Evolutionary conservation across 192 early-diverging fungal genomes (phyloP), one percentile per base, ranked within the genome.

Genomic region (Dimargaris cristalligena): DNA sequence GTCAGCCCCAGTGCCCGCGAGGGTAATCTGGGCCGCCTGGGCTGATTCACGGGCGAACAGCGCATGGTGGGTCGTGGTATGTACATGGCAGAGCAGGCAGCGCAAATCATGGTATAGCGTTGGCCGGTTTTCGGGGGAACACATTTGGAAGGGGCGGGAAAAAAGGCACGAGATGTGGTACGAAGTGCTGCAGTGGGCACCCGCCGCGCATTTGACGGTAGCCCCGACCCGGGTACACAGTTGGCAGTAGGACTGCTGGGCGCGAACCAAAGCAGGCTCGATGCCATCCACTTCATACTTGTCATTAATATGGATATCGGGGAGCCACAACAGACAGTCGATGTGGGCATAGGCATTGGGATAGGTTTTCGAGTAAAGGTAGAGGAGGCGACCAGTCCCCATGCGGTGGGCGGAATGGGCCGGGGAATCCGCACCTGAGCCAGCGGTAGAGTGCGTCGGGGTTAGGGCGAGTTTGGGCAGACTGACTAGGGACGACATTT

Each of bases 281-380:
- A 52, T 52, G 13, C 50, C 50, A 14, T 52, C 50, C 50, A 52
- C 50, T 26, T 52, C 50, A 26, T 52, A 52, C 2, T 26, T 16
- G 50, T 52, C 50, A 30, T 52, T 52, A 26, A 52, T 52, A 30
- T 52, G 50, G 50, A 52, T 52, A 26, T 52, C 50, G 23, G 50
- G 25, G 22, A 52, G 30, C 50, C 50, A 52, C 1, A 52, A 26
- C 30, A 52, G 25, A 26, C 50, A 52, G 50, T 52, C 50, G 13
- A 52, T 30, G 30, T 52, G 50, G 50, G 50, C 50, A 14, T 30
- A 52, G 2, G 50, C 14, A 52, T 52, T 30, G 30, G 50, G 50
- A 26, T 52, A 52, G 50, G 50, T 52, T 16, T 25, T 18, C 26
- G 50, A 52, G 8, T 52, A 52, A 14, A 52, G 50, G 28, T 25